Base-by-base conservation (phyloP, 768 basidiomycete species). In the Calocybe indica region DNA sequence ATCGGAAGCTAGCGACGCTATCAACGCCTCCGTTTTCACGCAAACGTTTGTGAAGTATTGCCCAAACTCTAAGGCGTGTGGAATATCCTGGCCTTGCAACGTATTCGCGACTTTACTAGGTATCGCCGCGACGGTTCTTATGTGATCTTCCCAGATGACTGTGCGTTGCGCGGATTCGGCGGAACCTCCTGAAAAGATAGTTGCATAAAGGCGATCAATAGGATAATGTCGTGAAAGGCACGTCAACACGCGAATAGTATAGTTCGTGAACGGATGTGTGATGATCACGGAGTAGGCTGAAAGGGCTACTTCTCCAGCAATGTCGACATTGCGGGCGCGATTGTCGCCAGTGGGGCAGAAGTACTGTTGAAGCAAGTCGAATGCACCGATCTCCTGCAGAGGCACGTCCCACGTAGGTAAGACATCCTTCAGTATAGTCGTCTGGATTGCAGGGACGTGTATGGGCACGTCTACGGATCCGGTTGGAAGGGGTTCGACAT, bases 71-170 rank as follows among this genome's bases (percentile, higher is more conserved):
- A 96, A 64, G 12, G 53, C 58, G 12, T 56, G 50, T 1, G 85
- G 85, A 1, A 76, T 56, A 3, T 57, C 58, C 40, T 68, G 67
- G 14, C 67, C 70, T 29, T 70, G 76, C 32, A 82, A 61, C 2
- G 78, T 75, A 65, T 97, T 96, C 15, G 87, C 83, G 6, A 87
- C 79, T 62, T 82, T 91, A n/a, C 71, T 70, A 32, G 94, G 92
- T 6, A 94, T 64, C 11, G 79, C 71, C 43, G 83, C 70, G 2
- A 83, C 45, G 49, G 79, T 75, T 31, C 78, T 79, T 15, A 93
- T 78, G 53, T 75, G 80, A 54, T 92, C 85, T 53, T 89, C 86
- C 93, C 93, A 96, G 39, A 58, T 56, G 14, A 76, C 55, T 31
- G 61, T 65, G 36, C 60, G 61, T 48, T 62, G 64, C 28, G 52